Percentiles rank a stretch among this genome's conserved stretches.
Evolutionary conservation across 1,284 basidiomycete genomes (phyloP).

Genomic region (Ceratobasidium sp.): DNA sequence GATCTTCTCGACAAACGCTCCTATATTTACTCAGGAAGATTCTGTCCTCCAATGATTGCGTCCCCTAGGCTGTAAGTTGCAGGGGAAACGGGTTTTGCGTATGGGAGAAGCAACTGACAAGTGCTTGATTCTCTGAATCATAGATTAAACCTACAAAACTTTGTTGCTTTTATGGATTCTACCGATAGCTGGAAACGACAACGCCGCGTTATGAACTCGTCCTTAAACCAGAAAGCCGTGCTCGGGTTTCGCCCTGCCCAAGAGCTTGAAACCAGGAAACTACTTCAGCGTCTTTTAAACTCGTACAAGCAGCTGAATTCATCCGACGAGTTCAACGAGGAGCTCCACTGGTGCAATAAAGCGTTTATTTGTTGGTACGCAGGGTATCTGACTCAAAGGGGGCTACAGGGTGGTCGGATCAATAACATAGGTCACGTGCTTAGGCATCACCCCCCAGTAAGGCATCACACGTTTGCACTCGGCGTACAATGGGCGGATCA

Average conservation of each 20-base stretch:
- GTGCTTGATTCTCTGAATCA: not conserved
- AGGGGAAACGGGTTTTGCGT: not conserved
- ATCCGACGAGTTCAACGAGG: too few relatives aligned
- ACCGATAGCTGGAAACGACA: constrained; percentile 10
- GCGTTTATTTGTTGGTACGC: too few relatives aligned
- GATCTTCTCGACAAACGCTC: constrained; percentile 29
- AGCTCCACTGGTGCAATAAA: too few relatives aligned
- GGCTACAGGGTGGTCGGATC: too few relatives aligned
- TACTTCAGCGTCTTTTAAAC: constrained; percentile 13
- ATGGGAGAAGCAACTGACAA: too few relatives aligned
- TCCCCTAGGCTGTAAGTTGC: constrained; percentile 17
- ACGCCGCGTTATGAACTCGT: not conserved
- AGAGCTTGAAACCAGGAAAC: not conserved
- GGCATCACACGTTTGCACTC: too few relatives aligned
- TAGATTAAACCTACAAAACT: constrained; percentile 7
- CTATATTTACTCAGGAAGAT: constrained; percentile 51
- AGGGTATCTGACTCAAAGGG: too few relatives aligned
- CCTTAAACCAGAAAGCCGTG: not conserved
- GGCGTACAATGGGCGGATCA: too few relatives aligned
- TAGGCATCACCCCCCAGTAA: too few relatives aligned
- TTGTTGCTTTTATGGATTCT: constrained; percentile 4
- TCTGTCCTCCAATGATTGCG: not conserved
- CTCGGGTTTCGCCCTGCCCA: not conserved
- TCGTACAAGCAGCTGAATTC: too few relatives aligned
- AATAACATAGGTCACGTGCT: too few relatives aligned